Evolutionary conservation across 2,329 filamentous ascomycete genomes (phyloP).

Genomic region (Macroventuria anomochaeta): DNA sequence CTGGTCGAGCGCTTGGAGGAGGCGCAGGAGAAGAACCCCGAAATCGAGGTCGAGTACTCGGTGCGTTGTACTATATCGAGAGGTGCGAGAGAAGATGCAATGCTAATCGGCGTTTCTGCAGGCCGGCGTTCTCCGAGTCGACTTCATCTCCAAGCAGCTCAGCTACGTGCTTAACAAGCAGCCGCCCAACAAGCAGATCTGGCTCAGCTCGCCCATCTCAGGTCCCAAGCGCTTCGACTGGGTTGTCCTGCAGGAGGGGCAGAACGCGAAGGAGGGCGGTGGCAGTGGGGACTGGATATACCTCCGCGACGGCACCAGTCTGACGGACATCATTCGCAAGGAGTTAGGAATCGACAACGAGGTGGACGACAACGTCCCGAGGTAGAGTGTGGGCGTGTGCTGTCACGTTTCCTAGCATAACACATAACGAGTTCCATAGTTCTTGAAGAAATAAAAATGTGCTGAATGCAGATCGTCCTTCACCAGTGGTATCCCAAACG

Average conservation of each 20-base stretch:
- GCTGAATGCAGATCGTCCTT: background rate
- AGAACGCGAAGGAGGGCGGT: conserved; percentile 80
- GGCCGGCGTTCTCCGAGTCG: conserved; percentile 85
- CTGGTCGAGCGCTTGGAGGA: conserved; percentile 70
- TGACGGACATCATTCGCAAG: conserved; percentile 73
- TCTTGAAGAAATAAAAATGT: background rate
- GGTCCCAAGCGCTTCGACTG: conserved; percentile 96
- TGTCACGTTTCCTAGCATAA: background rate
- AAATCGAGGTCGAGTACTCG: conserved; percentile 87
- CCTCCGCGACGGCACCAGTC: conserved; percentile 76
- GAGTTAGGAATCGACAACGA: conserved; percentile 73
- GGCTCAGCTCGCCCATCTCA: conserved; percentile 89
- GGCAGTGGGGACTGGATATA: conserved; percentile 84
- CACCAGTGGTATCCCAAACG: conserved; percentile 17
- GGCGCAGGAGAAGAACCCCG: conserved; percentile 73
- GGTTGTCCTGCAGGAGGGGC: conserved; percentile 74
- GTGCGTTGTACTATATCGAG: conserved; percentile 58
- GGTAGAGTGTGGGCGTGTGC: conserved; percentile 15
- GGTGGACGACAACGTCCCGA: conserved; percentile 41
- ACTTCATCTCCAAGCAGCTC: conserved; percentile 67
- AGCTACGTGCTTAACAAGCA: conserved; percentile 98
- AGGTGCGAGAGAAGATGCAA: no score
- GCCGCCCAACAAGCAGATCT: conserved; percentile 95
- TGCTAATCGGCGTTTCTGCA: conserved; percentile 47
- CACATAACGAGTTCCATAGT: background rate